Percentiles rank a stretch among this genome's conserved stretches.
Evolutionary conservation across 2,329 filamentous ascomycete genomes (phyloP).

Genomic region (Exophiala sp.): DNA sequence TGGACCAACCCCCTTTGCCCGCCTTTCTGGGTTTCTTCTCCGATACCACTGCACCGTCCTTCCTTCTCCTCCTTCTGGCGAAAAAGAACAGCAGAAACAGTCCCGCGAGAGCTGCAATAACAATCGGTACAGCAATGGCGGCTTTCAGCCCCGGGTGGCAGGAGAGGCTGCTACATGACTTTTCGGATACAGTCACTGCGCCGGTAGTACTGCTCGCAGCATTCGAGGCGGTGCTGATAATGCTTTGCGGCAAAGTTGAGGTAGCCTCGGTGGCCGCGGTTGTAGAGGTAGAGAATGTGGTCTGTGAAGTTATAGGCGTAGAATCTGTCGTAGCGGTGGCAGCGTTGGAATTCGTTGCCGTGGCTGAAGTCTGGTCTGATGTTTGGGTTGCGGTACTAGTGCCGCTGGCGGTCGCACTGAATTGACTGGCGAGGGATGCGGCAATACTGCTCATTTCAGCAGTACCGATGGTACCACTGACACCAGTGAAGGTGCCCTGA

Average conservation of each 20-base stretch:
- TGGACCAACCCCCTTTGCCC: slow-evolving; percentile 26
- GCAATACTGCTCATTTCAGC: slow-evolving; percentile 5
- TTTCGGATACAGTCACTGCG: slow-evolving; percentile 17
- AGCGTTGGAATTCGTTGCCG: background rate
- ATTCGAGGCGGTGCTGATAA: slow-evolving; percentile 14
- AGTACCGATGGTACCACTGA: slow-evolving; percentile 3
- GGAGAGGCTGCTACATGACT: slow-evolving; percentile 24
- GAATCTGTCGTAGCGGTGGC: slow-evolving; percentile 3
- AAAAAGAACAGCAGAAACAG: slow-evolving; percentile 24
- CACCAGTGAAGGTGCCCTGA: slow-evolving; percentile 1
- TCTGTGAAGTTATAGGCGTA: slow-evolving; percentile 1
- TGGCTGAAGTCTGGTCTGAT: background rate
- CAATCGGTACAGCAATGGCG: slow-evolving; percentile 26
- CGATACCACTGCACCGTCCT: slow-evolving; percentile 11
- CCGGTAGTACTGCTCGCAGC: slow-evolving; percentile 18
- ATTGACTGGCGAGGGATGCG: slow-evolving; percentile 15
- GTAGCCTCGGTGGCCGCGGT: background rate
- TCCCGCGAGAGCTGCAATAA: slow-evolving; percentile 20
- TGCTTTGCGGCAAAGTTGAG: background rate
- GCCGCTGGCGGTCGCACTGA: background rate
- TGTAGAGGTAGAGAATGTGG: slow-evolving; percentile 14
- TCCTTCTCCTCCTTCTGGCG: slow-evolving; percentile 21
- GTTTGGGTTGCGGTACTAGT: background rate
- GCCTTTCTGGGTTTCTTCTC: slow-evolving; percentile 21
- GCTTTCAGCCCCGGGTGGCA: slow-evolving; percentile 26